Percentiles rank a stretch among this genome's conserved stretches.
Evolutionary conservation across 1,284 basidiomycete genomes (phyloP).

Genomic region (Cutaneotrichosporon dermatis): DNA sequence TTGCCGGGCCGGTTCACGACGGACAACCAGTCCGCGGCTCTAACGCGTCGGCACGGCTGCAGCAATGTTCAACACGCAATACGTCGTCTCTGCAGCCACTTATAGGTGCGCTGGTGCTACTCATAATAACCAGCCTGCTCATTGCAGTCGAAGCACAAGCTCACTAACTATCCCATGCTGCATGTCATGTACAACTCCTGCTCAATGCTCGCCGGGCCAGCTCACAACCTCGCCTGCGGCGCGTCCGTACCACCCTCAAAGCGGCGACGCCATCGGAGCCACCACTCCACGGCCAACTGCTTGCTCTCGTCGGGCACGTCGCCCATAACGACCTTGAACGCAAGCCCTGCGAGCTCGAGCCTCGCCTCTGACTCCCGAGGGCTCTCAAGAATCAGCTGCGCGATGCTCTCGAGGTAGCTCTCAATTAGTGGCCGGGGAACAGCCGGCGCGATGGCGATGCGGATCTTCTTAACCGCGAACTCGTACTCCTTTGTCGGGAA

Average conservation of each 20-base stretch:
- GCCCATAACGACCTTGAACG: conserved; percentile 32
- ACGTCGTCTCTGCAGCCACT: too few relatives aligned
- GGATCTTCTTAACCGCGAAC: conserved; percentile 16
- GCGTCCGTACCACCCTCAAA: conserved; percentile 12
- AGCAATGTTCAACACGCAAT: too few relatives aligned
- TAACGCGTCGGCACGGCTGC: too few relatives aligned
- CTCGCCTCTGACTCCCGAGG: conserved; percentile 21
- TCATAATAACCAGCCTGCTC: too few relatives aligned
- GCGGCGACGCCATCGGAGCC: conserved; percentile 26
- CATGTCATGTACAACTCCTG: background rate
- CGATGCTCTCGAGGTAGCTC: conserved; percentile 27
- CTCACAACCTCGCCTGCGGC: conserved; percentile 5
- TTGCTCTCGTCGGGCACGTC: conserved; percentile 32
- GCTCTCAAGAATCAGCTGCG: conserved; percentile 14
- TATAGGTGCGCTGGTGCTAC: too few relatives aligned
- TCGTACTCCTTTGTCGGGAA: conserved; percentile 13
- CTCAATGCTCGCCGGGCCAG: background rate
- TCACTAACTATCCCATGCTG: too few relatives aligned
- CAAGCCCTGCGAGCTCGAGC: conserved; percentile 22
- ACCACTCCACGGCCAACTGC: conserved; percentile 35
- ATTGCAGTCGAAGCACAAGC: too few relatives aligned
- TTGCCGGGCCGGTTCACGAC: too few relatives aligned
- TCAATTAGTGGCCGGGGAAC: conserved; percentile 16
- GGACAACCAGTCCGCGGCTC: too few relatives aligned
- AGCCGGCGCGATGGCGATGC: conserved; percentile 20